Base-by-base conservation (phyloP, 352 stramenopile species). In the Halophytophthora batemanensis region DNA sequence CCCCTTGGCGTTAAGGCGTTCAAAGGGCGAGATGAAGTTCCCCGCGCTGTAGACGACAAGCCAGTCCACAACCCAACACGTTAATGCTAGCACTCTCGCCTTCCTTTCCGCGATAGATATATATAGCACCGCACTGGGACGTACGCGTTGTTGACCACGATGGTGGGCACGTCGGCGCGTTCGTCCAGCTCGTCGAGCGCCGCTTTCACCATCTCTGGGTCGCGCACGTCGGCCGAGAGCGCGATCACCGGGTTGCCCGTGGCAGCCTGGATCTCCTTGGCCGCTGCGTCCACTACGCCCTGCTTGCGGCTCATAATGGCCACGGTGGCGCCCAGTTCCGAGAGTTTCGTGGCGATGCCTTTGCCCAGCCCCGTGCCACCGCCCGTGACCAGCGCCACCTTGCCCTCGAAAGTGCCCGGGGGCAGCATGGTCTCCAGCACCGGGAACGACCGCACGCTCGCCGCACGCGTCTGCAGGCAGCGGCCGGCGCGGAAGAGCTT, bases 291-390 rank as follows among this genome's bases (percentile, higher is more conserved):
- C 15, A 99, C 71, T 56, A 99, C 95, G 22, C 66, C 69, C 51
- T 86, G 74, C 50, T 97, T 94, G 49, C 96, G 82, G 37, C 94
- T 97, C 82, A 98, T 98, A 50, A 98, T 96, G 23, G 95, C 91
- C 8, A 97, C 90, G 22, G 79, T 93, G 13, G 85, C 94, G 25
- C 96, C 96, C 50, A 98, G 87, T 34, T 96, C 74, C 34, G 96
- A 88, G 29, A 98, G 59, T 51, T 97, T 93, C 34, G 86, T 93
- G 14, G 91, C 89, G 45, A 98, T 97, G 66, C 96, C 93, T 57
- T 95, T 98, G 50, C 96, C 93, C 50, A 99, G 77, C 14, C 94
- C 96, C 11, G 90, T 98, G 42, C 93, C 93, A 29, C 96, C 96
- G 55, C 96, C 96, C n/a, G 94, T 98, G 8, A 98, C 80, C 12